Evolutionary conservation across 805 yeast genomes (phyloP), one percentile per base, ranked within the genome.

Genomic region (Sugiyamaella valdiviana): DNA sequence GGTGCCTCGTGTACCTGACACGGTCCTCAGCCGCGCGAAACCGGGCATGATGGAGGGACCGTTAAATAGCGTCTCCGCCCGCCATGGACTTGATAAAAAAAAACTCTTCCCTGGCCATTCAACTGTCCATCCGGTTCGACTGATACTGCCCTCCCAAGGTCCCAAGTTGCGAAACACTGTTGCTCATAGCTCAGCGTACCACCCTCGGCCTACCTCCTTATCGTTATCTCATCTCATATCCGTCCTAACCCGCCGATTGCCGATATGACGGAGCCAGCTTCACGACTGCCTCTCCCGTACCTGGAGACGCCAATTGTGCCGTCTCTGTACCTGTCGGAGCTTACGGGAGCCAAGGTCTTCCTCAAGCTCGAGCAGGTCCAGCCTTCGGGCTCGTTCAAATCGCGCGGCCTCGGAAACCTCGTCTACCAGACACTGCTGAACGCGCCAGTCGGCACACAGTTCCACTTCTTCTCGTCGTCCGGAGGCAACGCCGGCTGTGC

Each of bases 401-500:
- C 90, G 47, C 81, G 97, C 65, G 97, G 97, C 50, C 95, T 96
- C 19, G 88, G 89, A 63, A 85, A 89, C 64, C 87, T 89, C 87
- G 82, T 90, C 54, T 66, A 51, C 58, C 69, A 50, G 69, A 71
- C 53, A 69, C 78, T 60, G 52, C 80, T 57, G 66, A 73, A 36
- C 89, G 93, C 63, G 87, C 53, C 59, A 17, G 54, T 58, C 2
- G 65, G 56, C n/a, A 40, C 50, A 19, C 44, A 51, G 36, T 57
- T 58, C 29, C 66, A 59, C 48, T 63, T 90, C 56, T 84, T 88
- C 64, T 95, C 96, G 0, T 88, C 96, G 57, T 87, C 96, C 17
- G 98, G 96, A 9, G 98, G 98, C 39, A 90, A 90, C 65, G 97
- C 93, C 56, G 98, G 97, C 3, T 95, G 88, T 62, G 98, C 97